These are phyloP conservation scores for Zychaea mexicana DNA, from an alignment of 371 early-diverging fungal genomes.

Conservation along the genomic window DNA sequence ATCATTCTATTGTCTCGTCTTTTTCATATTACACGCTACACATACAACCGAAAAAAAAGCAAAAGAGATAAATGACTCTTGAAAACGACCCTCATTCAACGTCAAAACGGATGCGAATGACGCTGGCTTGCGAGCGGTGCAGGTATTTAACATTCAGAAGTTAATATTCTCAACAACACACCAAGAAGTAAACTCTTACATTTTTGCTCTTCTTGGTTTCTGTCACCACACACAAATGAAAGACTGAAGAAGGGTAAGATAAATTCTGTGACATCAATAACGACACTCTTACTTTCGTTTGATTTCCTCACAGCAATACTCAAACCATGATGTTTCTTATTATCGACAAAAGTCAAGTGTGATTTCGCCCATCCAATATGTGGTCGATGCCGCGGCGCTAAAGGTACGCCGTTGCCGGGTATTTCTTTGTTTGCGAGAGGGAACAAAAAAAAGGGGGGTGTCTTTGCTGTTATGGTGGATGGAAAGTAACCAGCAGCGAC, in stretches of 20 bases:
- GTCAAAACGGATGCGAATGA: conserved; percentile 54
- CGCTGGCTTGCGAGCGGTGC: conserved; percentile 58
- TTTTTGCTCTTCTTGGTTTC: background rate
- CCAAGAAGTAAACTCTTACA: background rate
- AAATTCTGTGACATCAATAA: too few relatives aligned
- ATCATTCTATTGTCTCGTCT: too few relatives aligned
- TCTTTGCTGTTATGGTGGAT: too few relatives aligned
- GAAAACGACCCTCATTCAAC: conserved; percentile 19
- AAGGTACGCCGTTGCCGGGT: too few relatives aligned
- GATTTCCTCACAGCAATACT: background rate
- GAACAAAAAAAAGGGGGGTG: background rate
- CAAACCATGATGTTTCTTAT: background rate
- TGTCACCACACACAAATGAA: too few relatives aligned
- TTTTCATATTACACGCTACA: background rate
- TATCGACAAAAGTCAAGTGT: conserved; percentile 43
- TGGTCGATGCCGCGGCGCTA: conserved; percentile 37
- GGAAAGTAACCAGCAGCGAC: background rate
- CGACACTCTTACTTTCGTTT: too few relatives aligned
- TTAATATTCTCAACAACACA: too few relatives aligned
- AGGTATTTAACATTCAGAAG: too few relatives aligned
- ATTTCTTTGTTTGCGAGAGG: background rate
- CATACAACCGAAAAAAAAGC: background rate
- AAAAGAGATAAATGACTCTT: background rate
- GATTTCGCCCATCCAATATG: conserved; percentile 54
- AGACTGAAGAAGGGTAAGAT: conserved; percentile 3